Evolutionary conservation across 495 filamentous ascomycete genomes (phyloP).

Genomic region (Xylaria palmicola): DNA sequence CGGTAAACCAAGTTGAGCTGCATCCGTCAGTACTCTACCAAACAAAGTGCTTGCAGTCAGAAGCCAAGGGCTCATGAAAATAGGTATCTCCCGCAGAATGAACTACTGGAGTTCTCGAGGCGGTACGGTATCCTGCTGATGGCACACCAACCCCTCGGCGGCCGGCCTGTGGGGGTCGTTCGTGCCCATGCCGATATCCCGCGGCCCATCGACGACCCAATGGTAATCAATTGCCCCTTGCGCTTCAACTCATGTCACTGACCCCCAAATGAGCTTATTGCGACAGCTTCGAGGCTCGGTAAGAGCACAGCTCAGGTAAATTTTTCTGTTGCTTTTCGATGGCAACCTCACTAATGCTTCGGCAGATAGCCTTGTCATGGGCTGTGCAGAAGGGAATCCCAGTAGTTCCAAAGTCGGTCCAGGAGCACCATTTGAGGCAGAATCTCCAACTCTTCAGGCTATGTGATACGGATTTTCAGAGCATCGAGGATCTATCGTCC

Average conservation of each 20-base stretch:
- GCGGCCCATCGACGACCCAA: constrained; percentile 30
- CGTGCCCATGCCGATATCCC: constrained; percentile 28
- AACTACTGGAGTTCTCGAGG: constrained; percentile 50
- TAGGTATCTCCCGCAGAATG: constrained; percentile 42
- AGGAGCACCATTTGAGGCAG: constrained; percentile 58
- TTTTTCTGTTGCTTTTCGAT: not conserved
- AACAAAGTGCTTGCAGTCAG: constrained; percentile 3
- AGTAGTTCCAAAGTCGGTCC: constrained; percentile 47
- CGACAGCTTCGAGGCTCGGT: constrained; percentile 21
- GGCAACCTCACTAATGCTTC: not conserved
- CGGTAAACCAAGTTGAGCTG: constrained; percentile 42
- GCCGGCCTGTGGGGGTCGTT: constrained; percentile 43
- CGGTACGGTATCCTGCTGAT: constrained; percentile 61
- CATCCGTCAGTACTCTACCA: constrained; percentile 31
- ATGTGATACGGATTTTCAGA: constrained; percentile 20
- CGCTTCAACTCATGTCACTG: constrained; percentile 8
- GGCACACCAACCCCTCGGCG: constrained; percentile 58
- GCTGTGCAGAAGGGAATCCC: constrained; percentile 33
- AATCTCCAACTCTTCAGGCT: constrained; percentile 27
- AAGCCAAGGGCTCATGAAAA: constrained; percentile 8
- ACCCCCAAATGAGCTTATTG: constrained; percentile 21
- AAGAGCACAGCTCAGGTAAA: constrained; percentile 32
- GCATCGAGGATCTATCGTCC: constrained; percentile 18
- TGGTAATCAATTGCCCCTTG: constrained; percentile 13
- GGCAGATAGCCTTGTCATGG: constrained; percentile 41